Base-by-base conservation (phyloP, 2,329 filamentous ascomycete genomes). In the Chrysosporium keratinophilum region DNA sequence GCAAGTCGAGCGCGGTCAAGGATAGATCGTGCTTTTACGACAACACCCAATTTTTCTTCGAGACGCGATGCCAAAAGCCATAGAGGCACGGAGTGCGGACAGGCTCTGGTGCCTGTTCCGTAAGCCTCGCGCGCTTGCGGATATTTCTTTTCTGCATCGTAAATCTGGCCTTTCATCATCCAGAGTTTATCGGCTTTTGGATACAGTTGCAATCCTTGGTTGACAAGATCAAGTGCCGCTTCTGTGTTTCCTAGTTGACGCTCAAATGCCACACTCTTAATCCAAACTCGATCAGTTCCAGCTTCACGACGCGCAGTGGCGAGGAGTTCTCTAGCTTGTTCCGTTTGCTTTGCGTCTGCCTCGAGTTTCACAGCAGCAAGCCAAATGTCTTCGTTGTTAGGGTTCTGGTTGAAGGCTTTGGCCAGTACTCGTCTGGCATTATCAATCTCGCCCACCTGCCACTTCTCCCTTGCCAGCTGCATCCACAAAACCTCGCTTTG, bases 131-230 rank as follows among this genome's bases (percentile, higher is more conserved):
- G 82, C 2, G 93, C 93, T 69, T 93, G 87, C 0, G 85, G 83
- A 12, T 85, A 73, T 71, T 88, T 89, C 62, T 80, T 83, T 45
- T 89, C 78, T 42, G 83, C 79, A 65, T 96, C 87, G 75, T 98
- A 98, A 58, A 97, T 93, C 67, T 98, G 93, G 0, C 94, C 93
- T 72, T 98, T 98, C 75, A 95, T 87, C 87, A 97, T 96, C 85
- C 91, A 96, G 20, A 98, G 78, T 71, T 97, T 97, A 50, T 88
- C 79, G 11, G 85, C 82, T 43, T 83, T 80, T 0, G 93, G 91
- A 73, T 95, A 98, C 9, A 88, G 78, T 60, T 90, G 84, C 35
- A 98, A 75, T 1, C 85, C 93, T 66, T 94, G 85, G 56, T 90
- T 88, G 42, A 87, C 87, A 10, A 98, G 82, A 63, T 94, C 87